Evolutionary conservation across 805 yeast genomes (phyloP).

Genomic region (Wickerhamiella qilinensis): DNA sequence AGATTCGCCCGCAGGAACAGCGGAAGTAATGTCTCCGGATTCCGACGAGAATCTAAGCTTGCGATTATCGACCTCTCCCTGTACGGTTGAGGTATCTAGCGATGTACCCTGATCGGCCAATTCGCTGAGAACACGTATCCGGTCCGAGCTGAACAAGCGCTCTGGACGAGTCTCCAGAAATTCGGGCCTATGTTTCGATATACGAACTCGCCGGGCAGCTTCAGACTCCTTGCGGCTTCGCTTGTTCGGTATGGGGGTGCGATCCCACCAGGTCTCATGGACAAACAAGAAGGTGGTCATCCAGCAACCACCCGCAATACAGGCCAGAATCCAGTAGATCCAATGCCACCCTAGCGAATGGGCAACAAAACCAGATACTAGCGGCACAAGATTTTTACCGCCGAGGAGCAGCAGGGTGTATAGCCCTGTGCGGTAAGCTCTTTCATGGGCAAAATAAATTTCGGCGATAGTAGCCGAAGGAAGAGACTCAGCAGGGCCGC

Average conservation of each 20-base stretch:
- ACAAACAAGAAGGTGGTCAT: conserved; percentile 35
- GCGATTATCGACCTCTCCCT: background rate
- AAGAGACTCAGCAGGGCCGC: conserved; percentile 43
- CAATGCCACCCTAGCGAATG: conserved; percentile 36
- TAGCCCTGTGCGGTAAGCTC: conserved; percentile 43
- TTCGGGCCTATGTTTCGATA: conserved; percentile 7
- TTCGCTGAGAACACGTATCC: background rate
- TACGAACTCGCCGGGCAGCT: conserved; percentile 28
- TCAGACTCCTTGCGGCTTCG: conserved; percentile 33
- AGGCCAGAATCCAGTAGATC: conserved; percentile 44
- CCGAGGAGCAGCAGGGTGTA: conserved; percentile 43
- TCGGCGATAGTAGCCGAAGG: conserved; percentile 48
- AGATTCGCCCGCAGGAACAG: background rate
- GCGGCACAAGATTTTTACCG: conserved; percentile 43
- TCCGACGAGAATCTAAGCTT: background rate
- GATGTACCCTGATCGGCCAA: background rate
- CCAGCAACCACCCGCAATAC: conserved; percentile 33
- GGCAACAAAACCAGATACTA: conserved; percentile 38
- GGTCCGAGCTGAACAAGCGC: background rate
- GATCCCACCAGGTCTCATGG: conserved; percentile 51
- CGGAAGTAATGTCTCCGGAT: background rate
- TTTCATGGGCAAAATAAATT: conserved; percentile 42
- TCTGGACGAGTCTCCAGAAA: background rate
- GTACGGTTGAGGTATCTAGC: background rate
- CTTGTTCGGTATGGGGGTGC: conserved; percentile 34